Percentiles rank a stretch among this genome's conserved stretches.
Evolutionary conservation across 2,329 filamentous ascomycete species (phyloP).

Genomic region (Pseudogymnoascus destructans): DNA sequence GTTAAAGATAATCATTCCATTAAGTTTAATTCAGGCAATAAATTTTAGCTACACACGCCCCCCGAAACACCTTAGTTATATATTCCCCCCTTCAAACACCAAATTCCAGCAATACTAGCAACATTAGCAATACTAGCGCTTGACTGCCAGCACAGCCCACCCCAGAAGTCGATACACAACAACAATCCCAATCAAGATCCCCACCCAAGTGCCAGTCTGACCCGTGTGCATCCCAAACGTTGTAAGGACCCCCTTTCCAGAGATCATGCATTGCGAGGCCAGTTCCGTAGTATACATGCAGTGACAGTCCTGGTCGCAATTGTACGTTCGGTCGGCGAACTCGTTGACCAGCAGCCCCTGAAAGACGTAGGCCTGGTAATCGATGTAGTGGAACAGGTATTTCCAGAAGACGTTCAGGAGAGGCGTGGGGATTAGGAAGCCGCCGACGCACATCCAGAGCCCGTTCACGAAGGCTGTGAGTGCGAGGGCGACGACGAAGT

Average conservation of each 20-base stretch:
- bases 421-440: constrained; percentile 62
- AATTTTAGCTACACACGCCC: neutral
- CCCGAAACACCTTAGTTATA: neutral
- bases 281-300: constrained; percentile 61
- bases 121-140: constrained; percentile 18
- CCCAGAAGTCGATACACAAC: constrained; percentile 57
- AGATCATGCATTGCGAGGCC: constrained; percentile 52
- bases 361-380: constrained; percentile 79
- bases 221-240: constrained; percentile 56
- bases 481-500: constrained; percentile 68
- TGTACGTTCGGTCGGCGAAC: constrained; percentile 54
- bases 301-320: constrained; percentile 36
- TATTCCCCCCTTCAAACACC: neutral
- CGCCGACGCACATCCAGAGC: constrained; percentile 77
- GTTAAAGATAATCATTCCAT: neutral
- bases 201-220: constrained; percentile 54
- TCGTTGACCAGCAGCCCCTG: constrained; percentile 91
- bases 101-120: constrained; percentile 13
- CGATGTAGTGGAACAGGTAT: constrained; percentile 80
- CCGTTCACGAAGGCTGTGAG: constrained; percentile 77
- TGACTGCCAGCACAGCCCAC: constrained; percentile 42
- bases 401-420: constrained; percentile 73
- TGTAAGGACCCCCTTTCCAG: constrained; percentile 55
- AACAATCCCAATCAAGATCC: constrained; percentile 66
- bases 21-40: neutral